phyloP scores from a whole-genome alignment of 2,329 filamentous ascomycete genomes.

The Diaporthe humulicola region DNA sequence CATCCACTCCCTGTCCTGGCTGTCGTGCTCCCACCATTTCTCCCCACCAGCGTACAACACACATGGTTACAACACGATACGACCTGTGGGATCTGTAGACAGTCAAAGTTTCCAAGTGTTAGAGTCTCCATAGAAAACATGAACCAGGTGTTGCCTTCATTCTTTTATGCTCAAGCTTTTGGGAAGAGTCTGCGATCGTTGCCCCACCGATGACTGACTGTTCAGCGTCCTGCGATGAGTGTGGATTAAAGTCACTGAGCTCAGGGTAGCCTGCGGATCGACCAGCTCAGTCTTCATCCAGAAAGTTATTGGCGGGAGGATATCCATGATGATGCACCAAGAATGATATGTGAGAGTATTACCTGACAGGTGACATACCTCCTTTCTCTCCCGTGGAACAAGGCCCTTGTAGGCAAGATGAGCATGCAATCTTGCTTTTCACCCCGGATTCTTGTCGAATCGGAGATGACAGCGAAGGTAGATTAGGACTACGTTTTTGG shows the following conservation, averaged over 20 bases:
- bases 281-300: background rate
- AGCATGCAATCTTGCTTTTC: too few species aligned
- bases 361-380: background rate
- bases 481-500: background rate
- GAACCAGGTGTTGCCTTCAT: too few species aligned
- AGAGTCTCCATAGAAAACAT: background rate
- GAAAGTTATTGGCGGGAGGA: background rate
- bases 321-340: background rate
- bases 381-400: constrained; percentile 1
- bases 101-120: background rate
- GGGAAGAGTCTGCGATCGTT: too few species aligned
- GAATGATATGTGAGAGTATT: constrained; percentile 7
- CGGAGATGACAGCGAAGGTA: background rate
- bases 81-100: background rate
- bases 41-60: background rate
- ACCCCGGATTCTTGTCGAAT: background rate
- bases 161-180: too few species aligned
- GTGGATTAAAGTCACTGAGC: background rate
- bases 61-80: background rate
- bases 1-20: background rate
- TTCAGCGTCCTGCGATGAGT: background rate
- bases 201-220: background rate
- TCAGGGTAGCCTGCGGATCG: background rate
- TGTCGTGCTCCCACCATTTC: constrained; percentile 8
- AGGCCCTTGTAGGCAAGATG: constrained; percentile 27